A percentile compares a stretch with the other conserved stretches of the same genome.
Evolutionary conservation across 2,329 filamentous ascomycete species (phyloP).

Genomic region (Aspergillus terreus): DNA sequence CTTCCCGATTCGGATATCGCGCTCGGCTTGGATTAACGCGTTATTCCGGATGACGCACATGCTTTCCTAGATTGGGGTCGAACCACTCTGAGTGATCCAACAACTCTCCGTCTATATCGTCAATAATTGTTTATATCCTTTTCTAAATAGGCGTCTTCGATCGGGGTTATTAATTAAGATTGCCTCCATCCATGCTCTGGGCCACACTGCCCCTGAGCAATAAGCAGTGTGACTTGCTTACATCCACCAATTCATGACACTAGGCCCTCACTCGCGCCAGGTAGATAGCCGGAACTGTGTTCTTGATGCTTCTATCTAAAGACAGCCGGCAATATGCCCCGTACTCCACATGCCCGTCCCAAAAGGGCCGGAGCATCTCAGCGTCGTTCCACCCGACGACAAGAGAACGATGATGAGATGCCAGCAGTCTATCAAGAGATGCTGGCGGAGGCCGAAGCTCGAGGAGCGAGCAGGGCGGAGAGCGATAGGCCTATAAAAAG

Average conservation of each 20-base stretch:
- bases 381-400: conserved; percentile 8
- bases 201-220: not conserved
- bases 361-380: conserved; percentile 11
- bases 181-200: no score
- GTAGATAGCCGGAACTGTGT: no score
- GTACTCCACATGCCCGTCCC: conserved; percentile 13
- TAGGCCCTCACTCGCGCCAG: not conserved
- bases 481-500: conserved; percentile 33
- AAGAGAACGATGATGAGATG: conserved; percentile 22
- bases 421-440: conserved; percentile 40
- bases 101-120: not conserved
- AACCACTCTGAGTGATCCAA: not conserved
- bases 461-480: conserved; percentile 22
- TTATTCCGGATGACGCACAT: not conserved
- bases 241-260: not conserved
- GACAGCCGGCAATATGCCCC: conserved; percentile 17
- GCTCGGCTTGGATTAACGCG: not conserved
- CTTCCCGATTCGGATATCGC: not conserved
- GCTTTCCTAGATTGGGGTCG: not conserved
- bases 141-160: no score
- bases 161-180: no score
- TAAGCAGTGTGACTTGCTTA: not conserved
- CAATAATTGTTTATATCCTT: not conserved
- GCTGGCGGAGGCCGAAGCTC: conserved; percentile 38
- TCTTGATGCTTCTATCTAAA: conserved; percentile 10